A percentile compares a stretch with the other conserved stretches of the same genome.
These are phyloP conservation scores for Periconia sp. DNA, from an alignment of 2,329 filamentous ascomycete species.

Conservation along the genomic window DNA sequence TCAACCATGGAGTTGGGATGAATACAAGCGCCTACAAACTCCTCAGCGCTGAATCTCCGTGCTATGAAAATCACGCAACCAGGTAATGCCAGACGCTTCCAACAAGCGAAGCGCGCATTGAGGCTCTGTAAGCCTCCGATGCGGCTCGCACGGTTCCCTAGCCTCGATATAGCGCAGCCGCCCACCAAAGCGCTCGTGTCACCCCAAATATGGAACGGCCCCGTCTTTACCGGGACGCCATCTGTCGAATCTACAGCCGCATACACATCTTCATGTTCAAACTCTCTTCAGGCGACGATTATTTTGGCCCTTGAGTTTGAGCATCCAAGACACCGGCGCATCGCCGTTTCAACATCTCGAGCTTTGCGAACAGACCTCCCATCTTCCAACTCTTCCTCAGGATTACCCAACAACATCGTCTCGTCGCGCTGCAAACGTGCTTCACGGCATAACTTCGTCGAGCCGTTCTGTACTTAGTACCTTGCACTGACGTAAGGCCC, in stretches of 20 bases:
- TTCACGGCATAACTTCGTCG: background rate
- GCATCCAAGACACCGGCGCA: background rate
- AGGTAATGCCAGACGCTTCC: constrained; percentile 12
- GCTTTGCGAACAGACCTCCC: background rate
- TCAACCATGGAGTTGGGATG: constrained; percentile 14
- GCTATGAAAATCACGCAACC: constrained; percentile 12
- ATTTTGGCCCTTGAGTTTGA: background rate
- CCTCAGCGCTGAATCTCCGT: constrained; percentile 16
- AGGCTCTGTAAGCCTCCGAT: constrained; percentile 32
- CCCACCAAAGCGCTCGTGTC: constrained; percentile 34
- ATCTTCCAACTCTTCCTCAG: background rate
- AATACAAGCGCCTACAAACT: constrained; percentile 10
- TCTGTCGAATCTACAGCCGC: too few relatives aligned
- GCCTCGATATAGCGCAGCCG: constrained; percentile 31
- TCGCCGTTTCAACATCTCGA: background rate
- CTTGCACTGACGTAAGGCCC: background rate
- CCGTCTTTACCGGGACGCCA: background rate
- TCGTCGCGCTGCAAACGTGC: background rate
- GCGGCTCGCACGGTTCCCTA: constrained; percentile 27
- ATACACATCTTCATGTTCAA: background rate
- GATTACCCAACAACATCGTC: background rate
- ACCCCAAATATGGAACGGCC: constrained; percentile 27
- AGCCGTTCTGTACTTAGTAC: background rate
- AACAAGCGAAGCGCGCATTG: constrained; percentile 31
- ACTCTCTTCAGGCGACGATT: background rate